Conservation (phyloP, 352 stramenopile species). For the Phytophthora megakarya region DNA sequence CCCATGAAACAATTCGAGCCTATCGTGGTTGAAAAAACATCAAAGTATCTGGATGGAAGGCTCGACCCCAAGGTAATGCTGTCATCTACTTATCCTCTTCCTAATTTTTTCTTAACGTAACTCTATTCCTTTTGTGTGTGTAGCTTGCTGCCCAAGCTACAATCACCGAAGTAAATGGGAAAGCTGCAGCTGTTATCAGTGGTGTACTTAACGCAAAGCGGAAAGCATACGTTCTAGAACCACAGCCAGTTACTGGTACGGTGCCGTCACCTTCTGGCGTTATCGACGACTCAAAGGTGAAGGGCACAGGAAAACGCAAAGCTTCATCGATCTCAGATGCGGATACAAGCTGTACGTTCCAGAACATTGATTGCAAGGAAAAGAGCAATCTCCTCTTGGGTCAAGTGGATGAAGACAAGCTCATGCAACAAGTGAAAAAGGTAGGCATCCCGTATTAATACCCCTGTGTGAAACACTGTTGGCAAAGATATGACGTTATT, state of each 20-base stretch:
- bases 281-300: conserved; percentile 27
- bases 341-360: conserved; percentile 21
- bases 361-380: conserved; percentile 67
- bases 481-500: background rate
- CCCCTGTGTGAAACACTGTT: background rate
- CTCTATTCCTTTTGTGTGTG: background rate
- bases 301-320: conserved; percentile 39
- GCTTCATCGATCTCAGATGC: conserved; percentile 20
- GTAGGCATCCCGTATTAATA: conserved; percentile 32
- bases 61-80: conserved; percentile 65
- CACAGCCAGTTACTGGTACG: conserved; percentile 4
- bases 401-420: conserved; percentile 79
- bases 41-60: conserved; percentile 86
- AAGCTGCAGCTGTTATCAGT: conserved; percentile 59
- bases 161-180: conserved; percentile 76
- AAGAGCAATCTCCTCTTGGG: conserved; percentile 63
- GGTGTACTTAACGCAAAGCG: conserved; percentile 65
- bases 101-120: no score
- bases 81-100: no score
- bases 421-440: conserved; percentile 77
- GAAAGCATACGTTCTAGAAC: conserved; percentile 65
- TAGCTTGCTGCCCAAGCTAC: conserved; percentile 61
- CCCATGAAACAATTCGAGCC: conserved; percentile 75
- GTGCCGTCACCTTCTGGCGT: conserved; percentile 5
- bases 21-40: conserved; percentile 68